Evolutionary conservation across 108 stramenopile species (phyloP), one percentile per base, ranked within the genome.

Genomic region (Nitzschia inconspicua): DNA sequence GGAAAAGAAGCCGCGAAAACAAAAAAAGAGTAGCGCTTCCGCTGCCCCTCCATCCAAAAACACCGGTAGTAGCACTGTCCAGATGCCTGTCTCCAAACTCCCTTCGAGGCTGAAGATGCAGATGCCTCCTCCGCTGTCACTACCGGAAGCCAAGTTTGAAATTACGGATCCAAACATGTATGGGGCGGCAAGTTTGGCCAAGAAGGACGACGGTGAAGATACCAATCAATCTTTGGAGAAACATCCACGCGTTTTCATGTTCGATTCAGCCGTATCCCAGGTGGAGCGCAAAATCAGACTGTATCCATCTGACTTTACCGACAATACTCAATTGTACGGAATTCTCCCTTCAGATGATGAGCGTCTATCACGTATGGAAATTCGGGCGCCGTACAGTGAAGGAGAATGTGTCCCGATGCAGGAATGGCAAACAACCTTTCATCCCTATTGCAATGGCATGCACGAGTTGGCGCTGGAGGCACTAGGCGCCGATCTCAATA

Each of bases 351-450:
- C 84, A 3, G 56, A 60, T 23, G 84, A 85, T 46, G 76, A 77
- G 29, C 61, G 71, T 5, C n/a, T 80, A 30, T 24, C 26, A 10
- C 25, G 27, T 10, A 85, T 85, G 84, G 84, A 85, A 57, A 60
- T 63, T 10, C 74, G 79, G 7, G 51, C 62, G n/a, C 79, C 83
- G 0, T 66, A 74, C 34, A 26, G 47, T 5, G 41, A 73, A 13
- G 75, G 72, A 14, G 82, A 91, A 52, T 91, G 89, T 37, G 76
- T 82, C 26, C 85, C 86, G 19, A 87, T 90, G 89, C 69, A 82
- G 52, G 59, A 79, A 30, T 91, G 89, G 89, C 89, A 91, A 77
- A 84, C 82, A 2, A 68, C 68, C 11, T 84, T 63, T 48, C 79
- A 83, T 40, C 89, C 89, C 6, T 70, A 66, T 13, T 86, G 82